Evolutionary conservation across 2,329 filamentous ascomycete species (phyloP).

Genomic region (Graphilbum sp.): DNA sequence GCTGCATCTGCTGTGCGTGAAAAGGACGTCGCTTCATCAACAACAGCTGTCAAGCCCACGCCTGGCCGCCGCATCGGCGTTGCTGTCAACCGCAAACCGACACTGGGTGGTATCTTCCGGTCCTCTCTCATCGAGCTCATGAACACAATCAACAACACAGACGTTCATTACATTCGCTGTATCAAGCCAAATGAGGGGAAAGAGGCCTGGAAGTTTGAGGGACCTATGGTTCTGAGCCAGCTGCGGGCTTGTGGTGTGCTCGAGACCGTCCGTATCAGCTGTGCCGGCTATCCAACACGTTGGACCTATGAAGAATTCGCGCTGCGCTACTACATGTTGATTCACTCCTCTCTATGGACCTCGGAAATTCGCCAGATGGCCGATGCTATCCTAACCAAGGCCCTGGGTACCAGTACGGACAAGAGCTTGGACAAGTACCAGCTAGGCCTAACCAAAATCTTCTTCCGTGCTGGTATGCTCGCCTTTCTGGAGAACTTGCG

Average conservation of each 20-base stretch:
- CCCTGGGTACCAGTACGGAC: conserved; percentile 60
- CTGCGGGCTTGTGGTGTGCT: conserved; percentile 95
- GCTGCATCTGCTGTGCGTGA: conserved; percentile 77
- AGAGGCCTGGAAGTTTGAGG: conserved; percentile 93
- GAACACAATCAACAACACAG: conserved; percentile 92
- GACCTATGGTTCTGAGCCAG: conserved; percentile 96
- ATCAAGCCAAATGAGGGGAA: conserved; percentile 99
- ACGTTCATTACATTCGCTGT: conserved; percentile 97
- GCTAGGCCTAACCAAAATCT: conserved; percentile 94
- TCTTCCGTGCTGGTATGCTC: conserved; percentile 98
- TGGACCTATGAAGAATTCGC: conserved; percentile 99
- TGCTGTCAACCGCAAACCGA: conserved; percentile 89
- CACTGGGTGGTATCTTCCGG: conserved; percentile 95
- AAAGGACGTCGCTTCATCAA: conserved; percentile 57
- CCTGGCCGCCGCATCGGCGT: conserved; percentile 77
- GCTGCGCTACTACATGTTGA: conserved; percentile 93
- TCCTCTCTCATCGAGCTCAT: conserved; percentile 96
- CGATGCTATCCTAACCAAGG: conserved; percentile 77
- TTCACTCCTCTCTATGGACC: conserved; percentile 79
- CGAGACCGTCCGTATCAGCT: conserved; percentile 94
- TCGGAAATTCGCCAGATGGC: conserved; percentile 90
- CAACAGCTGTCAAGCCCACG: conserved; percentile 55
- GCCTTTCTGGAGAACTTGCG: conserved; percentile 92
- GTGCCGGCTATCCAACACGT: conserved; percentile 87
- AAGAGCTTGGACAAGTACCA: conserved; percentile 86